Base-by-base conservation (phyloP, 106 monocot genomes). In the Acorus gramineus region DNA sequence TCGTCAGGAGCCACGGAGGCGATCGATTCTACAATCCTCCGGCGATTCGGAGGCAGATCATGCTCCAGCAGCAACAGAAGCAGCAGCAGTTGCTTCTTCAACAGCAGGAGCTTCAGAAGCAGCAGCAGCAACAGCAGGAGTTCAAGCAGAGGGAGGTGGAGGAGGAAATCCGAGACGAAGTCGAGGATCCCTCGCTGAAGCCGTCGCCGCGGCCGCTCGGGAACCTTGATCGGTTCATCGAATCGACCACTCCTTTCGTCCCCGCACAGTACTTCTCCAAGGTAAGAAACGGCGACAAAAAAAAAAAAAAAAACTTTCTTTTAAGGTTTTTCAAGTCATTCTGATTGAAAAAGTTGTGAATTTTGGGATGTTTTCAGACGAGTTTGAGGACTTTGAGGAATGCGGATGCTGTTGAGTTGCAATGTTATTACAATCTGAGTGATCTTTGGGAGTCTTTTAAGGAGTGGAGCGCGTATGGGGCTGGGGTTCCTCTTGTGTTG, bases 401-500 rank as follows among this genome's bases (percentile, higher is more conserved):
- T 42, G 46, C 14, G 10, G 77, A 81, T 44, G 70, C 11, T n/a
- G 58, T 9, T 12, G 78, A 86, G 4, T 69, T 54, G 55, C 49
- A 14, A 3, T 59, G 70, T 2, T 93, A 80, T 53, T 93, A 74
- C 59, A 67, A 57, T 67, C 82, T 93, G 6, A 77, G 56, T 11
- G 93, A 93, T 77, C 74, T 93, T 9, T 93, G 89, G 93, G 83
- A 87, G 52, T 74, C 73, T 1, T 87, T 83, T n/a, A 74, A 57
- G 50, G 86, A 87, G 59, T 87, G 82, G 86, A 87, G 86, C 62
- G 82, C 79, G 44, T 86, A 82, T 71, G 86, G 86, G 48, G 74
- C 76, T 8, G 86, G 86, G 3, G 86, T 86, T 49, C 86, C 86
- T 7, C 49, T 86, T 45, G 79, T 82, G 6, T 53, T 86, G 52